These are phyloP conservation scores for Colletotrichum noveboracense DNA, from an alignment of 2,329 filamentous ascomycete genomes.

Conservation along the genomic window DNA sequence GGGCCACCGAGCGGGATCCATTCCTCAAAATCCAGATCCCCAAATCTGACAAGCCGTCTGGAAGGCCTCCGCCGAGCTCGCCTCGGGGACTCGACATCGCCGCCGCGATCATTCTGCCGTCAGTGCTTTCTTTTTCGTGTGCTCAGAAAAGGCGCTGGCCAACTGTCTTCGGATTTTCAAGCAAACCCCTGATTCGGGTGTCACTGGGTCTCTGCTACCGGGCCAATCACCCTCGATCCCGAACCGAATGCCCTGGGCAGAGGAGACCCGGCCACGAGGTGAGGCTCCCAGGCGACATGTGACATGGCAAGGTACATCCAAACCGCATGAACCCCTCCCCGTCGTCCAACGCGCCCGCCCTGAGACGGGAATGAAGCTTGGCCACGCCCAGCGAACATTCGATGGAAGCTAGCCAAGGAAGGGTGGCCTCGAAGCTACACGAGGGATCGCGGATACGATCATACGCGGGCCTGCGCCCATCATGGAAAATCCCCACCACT, in stretches of 20 bases:
- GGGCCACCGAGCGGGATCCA: not conserved
- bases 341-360: not conserved
- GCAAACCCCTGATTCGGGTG: not conserved
- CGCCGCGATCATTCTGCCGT: not conserved
- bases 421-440: not conserved
- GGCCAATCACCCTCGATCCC: not conserved
- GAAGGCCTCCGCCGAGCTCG: not conserved
- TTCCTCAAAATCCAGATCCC: not conserved
- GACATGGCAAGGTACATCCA: not conserved
- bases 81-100: not conserved
- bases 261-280: not conserved
- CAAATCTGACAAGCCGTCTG: not conserved
- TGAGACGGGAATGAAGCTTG: constrained; percentile 1
- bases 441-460: not conserved
- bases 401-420: not conserved
- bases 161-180: not conserved
- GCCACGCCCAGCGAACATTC: not conserved
- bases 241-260: not conserved
- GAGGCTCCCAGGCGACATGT: constrained; percentile 2
- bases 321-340: not conserved
- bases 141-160: not conserved
- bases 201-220: not conserved
- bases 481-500: not conserved
- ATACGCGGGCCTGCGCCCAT: not conserved
- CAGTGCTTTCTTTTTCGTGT: not conserved